phyloP scores from a whole-genome alignment of 352 stramenopile species.

The Pythium plurisporium region DNA sequence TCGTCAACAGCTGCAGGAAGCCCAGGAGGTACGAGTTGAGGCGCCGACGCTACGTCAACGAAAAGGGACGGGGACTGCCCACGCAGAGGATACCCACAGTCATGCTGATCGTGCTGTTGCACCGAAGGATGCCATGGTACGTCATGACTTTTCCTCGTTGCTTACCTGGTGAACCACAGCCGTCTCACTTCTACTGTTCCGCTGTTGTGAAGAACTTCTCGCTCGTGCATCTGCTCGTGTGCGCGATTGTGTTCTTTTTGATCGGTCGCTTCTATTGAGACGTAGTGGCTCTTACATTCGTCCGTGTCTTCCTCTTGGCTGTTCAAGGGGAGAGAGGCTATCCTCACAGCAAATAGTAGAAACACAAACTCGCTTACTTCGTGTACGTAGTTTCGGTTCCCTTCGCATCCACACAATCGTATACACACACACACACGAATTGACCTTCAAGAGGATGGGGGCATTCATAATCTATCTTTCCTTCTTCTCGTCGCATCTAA shows the following conservation, averaged over 20 bases:
- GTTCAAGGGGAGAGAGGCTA: not conserved
- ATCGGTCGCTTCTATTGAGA: constrained; percentile 79
- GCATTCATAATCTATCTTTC: constrained; percentile 15
- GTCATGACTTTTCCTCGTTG: constrained; percentile 9
- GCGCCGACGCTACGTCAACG: constrained; percentile 58
- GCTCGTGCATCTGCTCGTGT: constrained; percentile 80
- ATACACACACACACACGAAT: not conserved
- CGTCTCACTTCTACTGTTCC: not conserved
- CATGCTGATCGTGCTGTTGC: constrained; percentile 24
- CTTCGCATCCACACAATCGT: no score
- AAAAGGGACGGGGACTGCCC: constrained; percentile 35
- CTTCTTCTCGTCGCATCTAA: not conserved
- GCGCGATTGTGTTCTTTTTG: constrained; percentile 88
- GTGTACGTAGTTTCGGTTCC: no score
- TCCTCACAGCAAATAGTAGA: not conserved
- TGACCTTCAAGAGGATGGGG: not conserved
- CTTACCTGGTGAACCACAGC: not conserved
- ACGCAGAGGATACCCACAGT: constrained; percentile 28
- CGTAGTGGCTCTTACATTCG: no score
- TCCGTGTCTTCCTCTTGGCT: not conserved
- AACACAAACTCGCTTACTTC: not conserved
- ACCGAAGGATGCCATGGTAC: constrained; percentile 57
- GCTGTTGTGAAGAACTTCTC: constrained; percentile 44
- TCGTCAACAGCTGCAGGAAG: constrained; percentile 70
- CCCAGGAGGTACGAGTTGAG: constrained; percentile 53